phyloP scores from a whole-genome alignment of 352 stramenopile species.

The Pythium oligandrum region DNA sequence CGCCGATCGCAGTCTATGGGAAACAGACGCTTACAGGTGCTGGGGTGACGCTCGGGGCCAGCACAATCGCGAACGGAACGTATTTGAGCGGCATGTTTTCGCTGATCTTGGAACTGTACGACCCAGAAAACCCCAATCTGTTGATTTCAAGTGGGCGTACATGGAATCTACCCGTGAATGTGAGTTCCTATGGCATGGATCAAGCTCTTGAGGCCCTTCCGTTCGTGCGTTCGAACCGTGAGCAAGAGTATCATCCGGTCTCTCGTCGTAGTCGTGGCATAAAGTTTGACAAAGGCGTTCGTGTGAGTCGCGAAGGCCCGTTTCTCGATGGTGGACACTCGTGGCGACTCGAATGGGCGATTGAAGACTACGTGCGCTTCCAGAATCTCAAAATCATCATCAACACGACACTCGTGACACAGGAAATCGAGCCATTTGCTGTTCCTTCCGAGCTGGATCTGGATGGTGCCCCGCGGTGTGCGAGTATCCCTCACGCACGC shows the following conservation, averaged over 20 bases:
- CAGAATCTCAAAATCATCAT: constrained; percentile 61
- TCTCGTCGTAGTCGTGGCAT: constrained; percentile 43
- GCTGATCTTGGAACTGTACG: constrained; percentile 45
- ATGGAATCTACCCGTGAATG: constrained; percentile 68
- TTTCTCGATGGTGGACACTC: constrained; percentile 67
- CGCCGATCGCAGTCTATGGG: constrained; percentile 43
- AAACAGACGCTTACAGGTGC: constrained; percentile 24
- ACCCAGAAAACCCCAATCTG: constrained; percentile 27
- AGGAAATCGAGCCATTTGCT: constrained; percentile 51
- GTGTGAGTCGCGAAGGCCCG: constrained; percentile 58
- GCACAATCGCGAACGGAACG: constrained; percentile 64
- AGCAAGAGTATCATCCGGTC: constrained; percentile 53
- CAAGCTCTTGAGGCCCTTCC: constrained; percentile 60
- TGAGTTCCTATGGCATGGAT: constrained; percentile 64
- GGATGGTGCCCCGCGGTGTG: constrained; percentile 36
- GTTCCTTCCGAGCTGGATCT: constrained; percentile 52
- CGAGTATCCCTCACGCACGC: constrained; percentile 35
- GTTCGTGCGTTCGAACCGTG: constrained; percentile 66
- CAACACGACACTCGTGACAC: constrained; percentile 47
- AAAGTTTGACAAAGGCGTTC: constrained; percentile 71
- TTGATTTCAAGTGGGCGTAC: constrained; percentile 34
- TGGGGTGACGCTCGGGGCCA: constrained; percentile 21
- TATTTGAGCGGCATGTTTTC: constrained; percentile 64
- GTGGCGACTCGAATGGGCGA: constrained; percentile 67
- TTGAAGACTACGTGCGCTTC: constrained; percentile 71